A percentile compares a stretch with the other conserved stretches of the same genome.
phyloP scores from a whole-genome alignment of 1,284 basidiomycete genomes.

The Pseudozyma hubeiensis region DNA sequence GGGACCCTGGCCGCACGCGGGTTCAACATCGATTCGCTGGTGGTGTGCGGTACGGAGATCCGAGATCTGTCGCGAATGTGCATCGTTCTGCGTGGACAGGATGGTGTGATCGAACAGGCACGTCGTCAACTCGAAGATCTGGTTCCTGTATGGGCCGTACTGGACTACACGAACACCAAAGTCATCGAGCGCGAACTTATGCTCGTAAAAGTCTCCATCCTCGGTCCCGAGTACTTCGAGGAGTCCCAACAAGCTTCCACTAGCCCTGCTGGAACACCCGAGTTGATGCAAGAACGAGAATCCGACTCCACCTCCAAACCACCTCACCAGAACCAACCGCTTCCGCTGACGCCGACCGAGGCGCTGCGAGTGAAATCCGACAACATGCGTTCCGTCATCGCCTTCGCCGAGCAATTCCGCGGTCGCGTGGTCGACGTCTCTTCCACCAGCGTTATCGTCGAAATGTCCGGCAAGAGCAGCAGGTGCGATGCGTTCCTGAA shows the following conservation, averaged over 20 bases:
- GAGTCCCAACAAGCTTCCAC: constrained; percentile 45
- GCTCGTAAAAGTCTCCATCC: constrained; percentile 91
- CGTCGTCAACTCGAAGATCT: constrained; percentile 66
- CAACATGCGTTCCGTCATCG: constrained; percentile 85
- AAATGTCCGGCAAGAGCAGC: constrained; percentile 90
- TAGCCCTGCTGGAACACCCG: constrained; percentile 39
- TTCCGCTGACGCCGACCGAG: constrained; percentile 78
- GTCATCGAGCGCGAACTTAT: constrained; percentile 85
- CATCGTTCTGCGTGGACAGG: constrained; percentile 94
- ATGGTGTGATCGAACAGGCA: constrained; percentile 95
- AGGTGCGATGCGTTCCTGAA: constrained; percentile 93
- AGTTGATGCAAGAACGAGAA: constrained; percentile 58
- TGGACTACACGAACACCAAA: constrained; percentile 71
- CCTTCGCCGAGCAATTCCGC: constrained; percentile 87
- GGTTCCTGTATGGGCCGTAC: constrained; percentile 68
- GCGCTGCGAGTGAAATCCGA: constrained; percentile 89
- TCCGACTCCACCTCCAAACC: constrained; percentile 16
- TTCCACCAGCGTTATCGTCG: constrained; percentile 92
- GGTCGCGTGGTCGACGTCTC: constrained; percentile 94
- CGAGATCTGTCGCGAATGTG: constrained; percentile 98
- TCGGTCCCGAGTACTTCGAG: constrained; percentile 96
- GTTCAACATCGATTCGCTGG: constrained; percentile 97
- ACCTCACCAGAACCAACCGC: constrained; percentile 13
- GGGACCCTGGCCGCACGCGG: constrained; percentile 96
- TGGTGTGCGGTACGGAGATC: constrained; percentile 98